phyloP scores from a whole-genome alignment of 345 rosid species.

The Gossypium arboreum region DNA sequence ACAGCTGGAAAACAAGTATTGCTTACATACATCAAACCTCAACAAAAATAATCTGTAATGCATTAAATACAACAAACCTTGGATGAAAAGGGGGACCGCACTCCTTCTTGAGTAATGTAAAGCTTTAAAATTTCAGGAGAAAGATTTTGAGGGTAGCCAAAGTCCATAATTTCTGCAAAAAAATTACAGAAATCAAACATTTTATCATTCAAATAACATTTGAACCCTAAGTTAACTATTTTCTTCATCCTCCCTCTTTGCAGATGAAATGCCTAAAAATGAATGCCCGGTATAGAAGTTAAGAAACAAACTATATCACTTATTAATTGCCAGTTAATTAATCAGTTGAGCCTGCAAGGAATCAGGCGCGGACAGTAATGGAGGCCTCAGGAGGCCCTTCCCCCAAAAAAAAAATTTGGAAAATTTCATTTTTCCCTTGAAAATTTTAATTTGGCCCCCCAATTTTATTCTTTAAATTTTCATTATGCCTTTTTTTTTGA shows the following conservation, averaged over 20 bases:
- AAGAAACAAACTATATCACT: neutral
- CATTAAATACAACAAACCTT: neutral
- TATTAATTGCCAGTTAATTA: neutral
- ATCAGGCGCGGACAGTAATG: neutral
- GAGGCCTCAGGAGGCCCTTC: too few relatives aligned
- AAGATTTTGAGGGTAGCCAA: slow-evolving; percentile 96
- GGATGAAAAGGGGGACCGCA: neutral
- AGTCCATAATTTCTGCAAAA: slow-evolving; percentile 93
- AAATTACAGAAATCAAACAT: neutral
- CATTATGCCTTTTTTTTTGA: too few relatives aligned
- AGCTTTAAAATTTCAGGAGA: slow-evolving; percentile 98
- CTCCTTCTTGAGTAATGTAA: slow-evolving; percentile 40
- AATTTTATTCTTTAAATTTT: too few relatives aligned
- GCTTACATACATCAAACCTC: neutral
- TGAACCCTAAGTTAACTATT: neutral
- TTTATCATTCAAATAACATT: neutral
- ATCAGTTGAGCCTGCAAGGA: neutral
- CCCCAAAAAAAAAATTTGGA: too few relatives aligned
- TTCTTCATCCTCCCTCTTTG: neutral
- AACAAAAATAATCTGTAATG: neutral
- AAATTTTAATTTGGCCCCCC: too few relatives aligned
- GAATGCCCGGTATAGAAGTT: neutral
- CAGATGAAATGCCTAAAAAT: neutral
- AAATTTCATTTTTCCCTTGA: too few relatives aligned
- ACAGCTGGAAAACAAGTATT: neutral